Evolutionary conservation across 306 rosid genomes (phyloP), one percentile per base, ranked within the genome.

Genomic region (Cicer chorassanicum): DNA sequence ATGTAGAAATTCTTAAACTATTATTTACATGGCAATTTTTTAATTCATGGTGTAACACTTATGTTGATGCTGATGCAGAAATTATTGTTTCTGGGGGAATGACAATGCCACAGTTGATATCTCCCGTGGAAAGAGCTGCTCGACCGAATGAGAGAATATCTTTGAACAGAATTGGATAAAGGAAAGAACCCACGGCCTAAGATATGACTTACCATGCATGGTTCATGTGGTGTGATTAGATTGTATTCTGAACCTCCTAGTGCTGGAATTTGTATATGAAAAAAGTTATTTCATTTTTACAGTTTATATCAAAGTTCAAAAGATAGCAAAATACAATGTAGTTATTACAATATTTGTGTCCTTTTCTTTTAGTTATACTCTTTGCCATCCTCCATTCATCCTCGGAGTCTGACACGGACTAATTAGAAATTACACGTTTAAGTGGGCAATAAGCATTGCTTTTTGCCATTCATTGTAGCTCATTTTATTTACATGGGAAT

Each of bases 51-150:
- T 9, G 39, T 42, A 13, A 60, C 76, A 51, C 51, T 38, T 53
- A 10, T 40, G 19, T 24, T 55, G 38, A 49, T 71, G 68, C 19
- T 57, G 68, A 10, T 84, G 86, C 96, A 92, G 98, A 92, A 84
- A 90, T 92, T 45, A 90, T 92, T 16, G 93, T 92, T 83, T 92
- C 98, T 11, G 98, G 96, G 64, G 98, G 96, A 68, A 92, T 92
- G 98, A 84, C 98, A 13, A 88, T 92, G 96, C 98, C 98, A 0
- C 96, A 90, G 83, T 39, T 81, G 16, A 86, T 92, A 63, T 86
- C 98, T 71, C 96, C 97, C 2, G 6, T 72, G 46, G 87, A 84
- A 82, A 85, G 91, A 83, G 83, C 66, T 69, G 45, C 86, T 78
- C 81, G 83, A 41, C 84, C 60, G 75, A 85, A 62, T 19, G 91